Evolutionary conservation across 148 eudicot genomes (phyloP), one percentile per base, ranked within the genome.

Genomic region (Mesembryanthemum crystallinum): DNA sequence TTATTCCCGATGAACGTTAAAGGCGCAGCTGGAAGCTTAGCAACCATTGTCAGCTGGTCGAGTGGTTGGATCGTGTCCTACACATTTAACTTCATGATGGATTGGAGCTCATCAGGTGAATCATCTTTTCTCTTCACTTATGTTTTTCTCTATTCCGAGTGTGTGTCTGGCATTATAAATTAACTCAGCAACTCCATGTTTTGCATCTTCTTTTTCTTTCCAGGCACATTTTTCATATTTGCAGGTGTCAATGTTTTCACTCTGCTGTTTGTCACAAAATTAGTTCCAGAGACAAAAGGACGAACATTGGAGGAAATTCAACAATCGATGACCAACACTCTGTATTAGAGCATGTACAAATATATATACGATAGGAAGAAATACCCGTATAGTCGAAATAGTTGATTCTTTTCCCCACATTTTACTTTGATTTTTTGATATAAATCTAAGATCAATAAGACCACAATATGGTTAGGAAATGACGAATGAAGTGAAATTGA

Each of bases 61-160:
- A 49, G 78, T 79, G 73, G 51, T 28, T 82, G 85, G 83, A 37
- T 79, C 47, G 77, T 78, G 24, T 76, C 87, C 27, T 84, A 78
- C 67, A 27, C 82, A 15, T 85, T 85, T 37, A 80, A 78, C 67
- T 80, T 85, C 37, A 70, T 82, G 80, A 77, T 80, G 74, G 84
- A 85, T 35, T 85, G 88, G 88, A 85, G 82, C 61, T 83, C 81
- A 71, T 72, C 83, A 67, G 88, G 88, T 80, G 20, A 58, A 14
- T 24, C 7, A 39, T 51, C 25, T 30, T 7, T 27, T 14, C 4
- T 14, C 18, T 42, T 52, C 62, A 17, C n/a, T 8, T 28, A 14
- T 12, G 6, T 28, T n/a, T 1, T 18, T 8, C 4, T 11, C 17
- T 45, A 20, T 52, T 52, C 57, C 17, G 57, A 17, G 57, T 52